Conservation (phyloP, 495 filamentous ascomycete genomes). For the Penicillium taxi region DNA sequence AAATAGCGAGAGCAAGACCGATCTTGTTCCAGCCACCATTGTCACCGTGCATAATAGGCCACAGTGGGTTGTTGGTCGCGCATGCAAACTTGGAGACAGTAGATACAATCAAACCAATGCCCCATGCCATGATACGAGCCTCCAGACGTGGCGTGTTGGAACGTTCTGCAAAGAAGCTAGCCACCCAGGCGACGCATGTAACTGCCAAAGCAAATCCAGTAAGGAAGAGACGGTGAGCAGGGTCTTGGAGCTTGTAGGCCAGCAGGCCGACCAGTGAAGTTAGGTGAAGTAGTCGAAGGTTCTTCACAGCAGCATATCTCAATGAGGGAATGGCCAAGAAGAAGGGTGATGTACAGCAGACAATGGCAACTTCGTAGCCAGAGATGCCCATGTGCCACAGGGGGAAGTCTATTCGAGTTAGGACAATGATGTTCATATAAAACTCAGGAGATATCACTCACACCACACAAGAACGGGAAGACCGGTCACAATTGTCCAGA, state of each 20-base stretch:
- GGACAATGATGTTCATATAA: constrained; percentile 2
- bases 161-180: constrained; percentile 69
- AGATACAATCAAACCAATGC: constrained; percentile 74
- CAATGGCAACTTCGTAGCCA: constrained; percentile 84
- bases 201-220: constrained; percentile 72
- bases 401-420: constrained; percentile 65
- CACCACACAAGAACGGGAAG: constrained; percentile 89
- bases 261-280: constrained; percentile 71
- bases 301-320: constrained; percentile 57
- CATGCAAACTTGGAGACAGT: constrained; percentile 88
- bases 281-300: constrained; percentile 62
- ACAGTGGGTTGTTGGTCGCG: constrained; percentile 95
- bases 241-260: constrained; percentile 67
- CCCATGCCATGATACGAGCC: constrained; percentile 69
- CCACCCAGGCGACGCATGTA: constrained; percentile 73
- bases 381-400: constrained; percentile 99
- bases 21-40: constrained; percentile 93
- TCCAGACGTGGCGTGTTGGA: constrained; percentile 69
- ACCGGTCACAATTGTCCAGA: constrained; percentile 90
- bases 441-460: constrained; percentile 41
- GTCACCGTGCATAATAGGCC: constrained; percentile 80
- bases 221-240: constrained; percentile 69
- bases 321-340: constrained; percentile 67
- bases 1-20: constrained; percentile 65
- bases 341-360: constrained; percentile 74